These are phyloP conservation scores for Colletotrichum cuscutae DNA, from an alignment of 2,329 filamentous ascomycete genomes.

Conservation along the genomic window DNA sequence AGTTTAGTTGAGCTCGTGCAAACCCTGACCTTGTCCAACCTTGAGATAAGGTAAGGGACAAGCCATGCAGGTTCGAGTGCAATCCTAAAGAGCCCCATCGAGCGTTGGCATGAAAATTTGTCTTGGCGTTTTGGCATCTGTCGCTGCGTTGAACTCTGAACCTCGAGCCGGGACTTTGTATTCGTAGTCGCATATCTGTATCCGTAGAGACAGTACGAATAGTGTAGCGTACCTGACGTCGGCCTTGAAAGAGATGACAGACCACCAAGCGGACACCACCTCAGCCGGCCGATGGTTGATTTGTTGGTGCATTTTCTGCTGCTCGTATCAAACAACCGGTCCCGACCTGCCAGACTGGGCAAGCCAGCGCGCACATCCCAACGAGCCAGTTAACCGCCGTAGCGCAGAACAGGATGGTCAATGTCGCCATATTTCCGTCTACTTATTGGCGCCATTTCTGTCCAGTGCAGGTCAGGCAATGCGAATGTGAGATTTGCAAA, in stretches of 20 bases:
- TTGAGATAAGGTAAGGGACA: constrained; percentile 14
- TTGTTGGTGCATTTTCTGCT: not conserved
- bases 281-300: not conserved
- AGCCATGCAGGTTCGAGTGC: constrained; percentile 22
- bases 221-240: not conserved
- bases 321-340: not conserved
- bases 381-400: not conserved
- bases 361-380: not conserved
- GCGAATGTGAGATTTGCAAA: not conserved
- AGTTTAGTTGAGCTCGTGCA: not conserved
- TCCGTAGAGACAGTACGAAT: too few relatives aligned
- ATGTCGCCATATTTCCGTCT: not conserved
- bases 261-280: not conserved
- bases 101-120: constrained; percentile 23
- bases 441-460: not conserved
- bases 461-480: not conserved
- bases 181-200: too few relatives aligned
- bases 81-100: constrained; percentile 26
- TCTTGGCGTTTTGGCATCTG: constrained; percentile 33
- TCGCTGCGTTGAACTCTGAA: constrained; percentile 10
- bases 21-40: not conserved
- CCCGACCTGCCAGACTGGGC: constrained; percentile 24
- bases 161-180: not conserved
- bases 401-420: not conserved
- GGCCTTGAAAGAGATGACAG: not conserved